phyloP scores from a whole-genome alignment of 768 basidiomycete species.

The Botryobasidium botryosum region DNA sequence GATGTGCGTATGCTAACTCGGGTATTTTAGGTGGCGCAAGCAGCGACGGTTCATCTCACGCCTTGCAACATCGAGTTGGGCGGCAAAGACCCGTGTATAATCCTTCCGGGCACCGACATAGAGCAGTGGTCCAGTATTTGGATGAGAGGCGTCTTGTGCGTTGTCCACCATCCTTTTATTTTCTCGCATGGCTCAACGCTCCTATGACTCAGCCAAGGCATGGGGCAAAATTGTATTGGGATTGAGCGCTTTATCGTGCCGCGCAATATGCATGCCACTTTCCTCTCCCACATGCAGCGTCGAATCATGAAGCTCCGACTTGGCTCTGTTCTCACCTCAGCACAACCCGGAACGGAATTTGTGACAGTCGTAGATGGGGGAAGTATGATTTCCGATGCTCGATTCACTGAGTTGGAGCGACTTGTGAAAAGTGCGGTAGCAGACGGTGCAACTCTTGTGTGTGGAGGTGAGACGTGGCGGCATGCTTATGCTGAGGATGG shows the following conservation, averaged over 20 bases:
- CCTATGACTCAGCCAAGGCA: conserved; percentile 48
- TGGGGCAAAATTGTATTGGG: conserved; percentile 94
- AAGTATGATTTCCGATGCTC: conserved; percentile 62
- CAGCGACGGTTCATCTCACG: conserved; percentile 73
- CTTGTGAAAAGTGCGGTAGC: conserved; percentile 48
- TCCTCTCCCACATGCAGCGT: conserved; percentile 47
- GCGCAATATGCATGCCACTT: conserved; percentile 51
- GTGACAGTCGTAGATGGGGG: conserved; percentile 69
- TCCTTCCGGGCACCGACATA: conserved; percentile 73
- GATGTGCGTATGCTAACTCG: neutral
- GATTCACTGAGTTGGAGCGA: conserved; percentile 49
- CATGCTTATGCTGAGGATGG: conserved; percentile 57
- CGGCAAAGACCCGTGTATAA: conserved; percentile 84
- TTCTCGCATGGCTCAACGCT: neutral
- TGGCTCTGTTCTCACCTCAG: conserved; percentile 46
- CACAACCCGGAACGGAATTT: conserved; percentile 40
- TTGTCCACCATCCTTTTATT: conserved; percentile 10
- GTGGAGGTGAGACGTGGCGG: conserved; percentile 46
- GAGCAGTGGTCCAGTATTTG: conserved; percentile 62
- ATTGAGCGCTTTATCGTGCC: conserved; percentile 89
- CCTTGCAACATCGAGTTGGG: conserved; percentile 91
- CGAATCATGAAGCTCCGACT: conserved; percentile 53
- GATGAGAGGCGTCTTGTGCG: conserved; percentile 88
- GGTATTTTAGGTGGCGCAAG: conserved; percentile 47
- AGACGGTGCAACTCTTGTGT: conserved; percentile 42